Evolutionary conservation across 257 asterid genomes (phyloP).

Genomic region (Rauvolfia tetraphylla): DNA sequence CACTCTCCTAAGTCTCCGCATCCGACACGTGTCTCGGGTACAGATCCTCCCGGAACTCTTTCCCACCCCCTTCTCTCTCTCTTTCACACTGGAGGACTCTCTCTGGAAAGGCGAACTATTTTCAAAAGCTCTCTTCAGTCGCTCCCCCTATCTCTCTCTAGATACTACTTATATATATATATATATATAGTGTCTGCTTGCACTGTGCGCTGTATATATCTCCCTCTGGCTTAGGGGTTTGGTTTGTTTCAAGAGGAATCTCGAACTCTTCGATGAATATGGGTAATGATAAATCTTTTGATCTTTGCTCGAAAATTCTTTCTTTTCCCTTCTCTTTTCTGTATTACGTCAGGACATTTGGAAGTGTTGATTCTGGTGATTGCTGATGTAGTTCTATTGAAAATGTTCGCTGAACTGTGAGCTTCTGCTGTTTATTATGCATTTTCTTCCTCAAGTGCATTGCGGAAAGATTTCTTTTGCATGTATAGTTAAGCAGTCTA

Average conservation of each 20-base stretch:
- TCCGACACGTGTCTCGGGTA: slow-evolving; percentile 34
- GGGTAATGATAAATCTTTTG: background rate
- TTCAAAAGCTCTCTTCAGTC: slow-evolving; percentile 1
- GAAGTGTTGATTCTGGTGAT: background rate
- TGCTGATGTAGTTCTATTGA: background rate
- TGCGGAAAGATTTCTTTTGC: background rate
- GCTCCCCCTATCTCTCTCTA: slow-evolving; percentile 6
- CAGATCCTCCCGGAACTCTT: slow-evolving; percentile 21
- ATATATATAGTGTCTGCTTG: too few relatives aligned
- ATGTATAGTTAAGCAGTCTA: background rate
- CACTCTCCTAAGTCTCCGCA: background rate
- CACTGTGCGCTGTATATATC: too few relatives aligned
- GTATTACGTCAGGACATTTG: background rate
- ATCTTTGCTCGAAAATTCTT: background rate
- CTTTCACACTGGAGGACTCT: background rate
- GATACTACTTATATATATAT: background rate
- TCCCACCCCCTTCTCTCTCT: background rate
- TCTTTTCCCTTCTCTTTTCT: background rate
- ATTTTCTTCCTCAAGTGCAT: background rate
- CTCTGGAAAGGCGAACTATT: background rate
- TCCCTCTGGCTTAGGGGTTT: slow-evolving; percentile 18
- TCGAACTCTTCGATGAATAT: background rate
- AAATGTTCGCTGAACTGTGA: background rate
- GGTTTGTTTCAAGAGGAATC: background rate
- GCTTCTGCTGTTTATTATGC: background rate